Conservation (phyloP, 495 filamentous ascomycete genomes). For the Aspergillus incahuasiensis region DNA sequence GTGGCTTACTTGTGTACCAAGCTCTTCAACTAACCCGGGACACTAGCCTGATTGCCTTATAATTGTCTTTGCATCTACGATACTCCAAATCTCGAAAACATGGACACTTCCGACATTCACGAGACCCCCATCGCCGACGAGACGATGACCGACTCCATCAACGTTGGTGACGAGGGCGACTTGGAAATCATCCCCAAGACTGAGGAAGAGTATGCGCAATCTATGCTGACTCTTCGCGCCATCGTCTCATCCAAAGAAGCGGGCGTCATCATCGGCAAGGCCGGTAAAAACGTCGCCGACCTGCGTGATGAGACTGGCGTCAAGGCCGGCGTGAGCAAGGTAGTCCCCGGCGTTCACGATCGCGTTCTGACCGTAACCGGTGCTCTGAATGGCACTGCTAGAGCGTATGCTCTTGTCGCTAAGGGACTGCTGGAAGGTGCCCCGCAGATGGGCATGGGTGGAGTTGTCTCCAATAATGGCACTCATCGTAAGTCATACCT, state of each 20-base stretch:
- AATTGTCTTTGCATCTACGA: neutral
- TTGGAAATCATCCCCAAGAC: slow-evolving; percentile 73
- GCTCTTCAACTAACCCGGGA: neutral
- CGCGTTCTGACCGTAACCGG: slow-evolving; percentile 94
- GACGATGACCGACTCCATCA: slow-evolving; percentile 47
- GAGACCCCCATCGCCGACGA: slow-evolving; percentile 39
- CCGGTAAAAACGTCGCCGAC: slow-evolving; percentile 96
- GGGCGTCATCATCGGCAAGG: slow-evolving; percentile 97
- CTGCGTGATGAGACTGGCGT: slow-evolving; percentile 95
- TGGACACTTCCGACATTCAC: slow-evolving; percentile 47
- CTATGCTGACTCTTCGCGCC: slow-evolving; percentile 87
- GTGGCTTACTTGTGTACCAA: neutral
- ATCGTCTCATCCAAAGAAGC: slow-evolving; percentile 99
- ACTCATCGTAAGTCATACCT: slow-evolving; percentile 78
- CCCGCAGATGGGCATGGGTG: slow-evolving; percentile 91
- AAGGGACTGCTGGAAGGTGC: slow-evolving; percentile 88
- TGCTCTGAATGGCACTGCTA: slow-evolving; percentile 74
- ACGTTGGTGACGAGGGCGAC: slow-evolving; percentile 54
- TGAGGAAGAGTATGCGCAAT: slow-evolving; percentile 91
- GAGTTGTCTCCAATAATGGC: slow-evolving; percentile 73
- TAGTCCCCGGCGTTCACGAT: slow-evolving; percentile 94
- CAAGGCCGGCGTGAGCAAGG: slow-evolving; percentile 97
- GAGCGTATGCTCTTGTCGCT: slow-evolving; percentile 90
- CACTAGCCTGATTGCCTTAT: neutral
- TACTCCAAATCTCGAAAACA: slow-evolving; percentile 21